Evolutionary conservation across 2,329 filamentous ascomycete genomes (phyloP), one percentile per base, ranked within the genome.

Genomic region (Trichothecium sympodiale): DNA sequence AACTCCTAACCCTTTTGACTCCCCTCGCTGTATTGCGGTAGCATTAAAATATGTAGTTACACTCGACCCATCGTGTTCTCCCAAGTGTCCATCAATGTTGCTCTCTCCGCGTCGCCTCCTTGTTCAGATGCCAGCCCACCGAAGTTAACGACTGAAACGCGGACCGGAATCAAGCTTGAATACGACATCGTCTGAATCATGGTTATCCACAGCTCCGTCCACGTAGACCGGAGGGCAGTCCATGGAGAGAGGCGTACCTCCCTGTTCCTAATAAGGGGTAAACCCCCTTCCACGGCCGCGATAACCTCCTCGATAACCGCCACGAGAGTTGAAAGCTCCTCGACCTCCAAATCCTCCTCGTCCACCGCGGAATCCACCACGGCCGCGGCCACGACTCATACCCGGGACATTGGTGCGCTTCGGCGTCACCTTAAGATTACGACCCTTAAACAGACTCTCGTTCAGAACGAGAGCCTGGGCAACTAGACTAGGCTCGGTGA

Each of bases 321-420:
- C 72, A 41, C 71, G 60, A 35, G 64, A 63, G 29, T 25, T 33
- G 17, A 37, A 37, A 17, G 34, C 31, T 13, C 54, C 55, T 31
- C 74, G 62, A 8, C 73, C 67, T 38, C 59, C 59, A 37, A 65
- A 63, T 35, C 72, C 66, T 45, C 72, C 61, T 34, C 71, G 64
- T 28, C 69, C 61, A 12, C 69, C 61, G 12, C 68, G 60, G 46
- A 62, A 63, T 9, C 64, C 65, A 38, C 74, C 73, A 18, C 72
- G 69, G 26, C 78, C 77, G 35, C 84, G 70, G 18, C 87, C 86
- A 44, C 89, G 78, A 47, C 75, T 82, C 86, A 98, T 89, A 41
- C 91, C 91, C 2, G 91, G 91, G 36, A 98, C 69, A 56, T 98
- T 98, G 48, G 91, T 98, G 42, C 91, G 83, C 69, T 98, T 98